A percentile compares a stretch with the other conserved stretches of the same genome.
These are phyloP conservation scores for Aspergillus versicolor DNA, from an alignment of 2,329 filamentous ascomycete species.

Conservation along the genomic window DNA sequence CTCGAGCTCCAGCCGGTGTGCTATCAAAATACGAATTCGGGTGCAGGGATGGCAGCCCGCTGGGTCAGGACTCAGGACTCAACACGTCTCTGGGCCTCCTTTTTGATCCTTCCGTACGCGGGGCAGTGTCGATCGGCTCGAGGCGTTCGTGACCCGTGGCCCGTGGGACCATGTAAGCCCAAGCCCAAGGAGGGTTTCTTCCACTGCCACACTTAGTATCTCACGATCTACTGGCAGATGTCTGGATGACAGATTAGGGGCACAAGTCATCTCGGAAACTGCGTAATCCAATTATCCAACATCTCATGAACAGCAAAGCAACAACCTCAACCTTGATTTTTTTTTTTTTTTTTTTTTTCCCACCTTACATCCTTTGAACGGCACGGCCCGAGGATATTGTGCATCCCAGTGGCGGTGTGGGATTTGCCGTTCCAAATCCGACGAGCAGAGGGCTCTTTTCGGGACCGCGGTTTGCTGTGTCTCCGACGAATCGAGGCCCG, in stretches of 20 bases:
- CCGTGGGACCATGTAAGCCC: neutral
- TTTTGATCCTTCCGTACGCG: slow-evolving; percentile 12
- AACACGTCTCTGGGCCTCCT: neutral
- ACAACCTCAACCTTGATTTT: neutral
- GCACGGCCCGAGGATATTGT: slow-evolving; percentile 3
- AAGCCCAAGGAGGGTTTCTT: neutral
- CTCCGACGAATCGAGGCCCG: neutral
- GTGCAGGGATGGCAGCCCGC: neutral
- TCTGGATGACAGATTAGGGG: neutral
- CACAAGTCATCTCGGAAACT: neutral
- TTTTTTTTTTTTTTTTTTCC: neutral
- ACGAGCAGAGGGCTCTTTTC: neutral
- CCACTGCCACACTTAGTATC: neutral
- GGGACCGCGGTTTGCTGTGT: neutral
- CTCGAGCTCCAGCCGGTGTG: neutral
- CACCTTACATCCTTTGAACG: neutral
- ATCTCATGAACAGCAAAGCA: neutral
- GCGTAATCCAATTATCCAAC: neutral
- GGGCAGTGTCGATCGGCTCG: slow-evolving; percentile 10
- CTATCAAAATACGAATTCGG: neutral
- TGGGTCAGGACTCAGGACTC: neutral
- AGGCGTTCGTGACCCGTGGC: slow-evolving; percentile 2
- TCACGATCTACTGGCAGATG: neutral
- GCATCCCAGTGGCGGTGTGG: neutral
- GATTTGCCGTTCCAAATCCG: neutral